Conservation (phyloP, 169 alveolate genomes). For the Cryptosporidium xiaoi region DNA sequence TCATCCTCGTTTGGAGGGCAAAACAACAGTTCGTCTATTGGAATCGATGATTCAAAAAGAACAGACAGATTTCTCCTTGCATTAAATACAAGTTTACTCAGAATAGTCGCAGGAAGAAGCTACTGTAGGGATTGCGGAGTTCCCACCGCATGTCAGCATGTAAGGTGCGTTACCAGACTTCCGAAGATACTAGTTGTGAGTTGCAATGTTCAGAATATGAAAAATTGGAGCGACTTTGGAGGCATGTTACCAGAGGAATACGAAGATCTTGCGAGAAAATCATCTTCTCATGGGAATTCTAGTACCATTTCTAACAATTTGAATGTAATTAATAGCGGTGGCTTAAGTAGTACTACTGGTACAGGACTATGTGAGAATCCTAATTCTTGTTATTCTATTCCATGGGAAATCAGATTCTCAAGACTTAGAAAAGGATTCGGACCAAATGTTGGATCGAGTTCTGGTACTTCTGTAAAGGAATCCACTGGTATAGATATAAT, state of each 20-base stretch:
- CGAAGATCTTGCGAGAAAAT: slow-evolving; percentile 9
- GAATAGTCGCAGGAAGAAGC: slow-evolving; percentile 55
- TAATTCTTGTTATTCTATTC: slow-evolving; percentile 11
- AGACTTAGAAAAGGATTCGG: slow-evolving; percentile 28
- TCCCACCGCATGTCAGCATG: slow-evolving; percentile 60
- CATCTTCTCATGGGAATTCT: no score
- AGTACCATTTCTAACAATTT: no score
- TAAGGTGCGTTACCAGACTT: slow-evolving; percentile 29
- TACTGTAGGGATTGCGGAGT: slow-evolving; percentile 34
- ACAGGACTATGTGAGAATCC: neutral
- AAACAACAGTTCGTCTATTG: neutral
- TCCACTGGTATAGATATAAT: slow-evolving; percentile 29
- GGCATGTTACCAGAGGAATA: slow-evolving; percentile 40
- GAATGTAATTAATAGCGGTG: neutral
- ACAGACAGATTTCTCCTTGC: slow-evolving; percentile 20
- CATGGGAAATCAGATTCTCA: slow-evolving; percentile 24
- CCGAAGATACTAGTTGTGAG: slow-evolving; percentile 25
- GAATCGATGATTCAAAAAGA: neutral
- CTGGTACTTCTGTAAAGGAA: neutral
- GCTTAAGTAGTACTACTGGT: slow-evolving; percentile 1
- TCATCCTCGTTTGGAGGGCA: neutral
- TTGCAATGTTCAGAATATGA: slow-evolving; percentile 16
- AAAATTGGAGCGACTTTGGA: slow-evolving; percentile 45
- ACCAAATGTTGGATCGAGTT: neutral
- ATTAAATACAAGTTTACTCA: slow-evolving; percentile 3